Conservation (phyloP, 2,329 filamentous ascomycete genomes). For the Talaromyces sp. region DNA sequence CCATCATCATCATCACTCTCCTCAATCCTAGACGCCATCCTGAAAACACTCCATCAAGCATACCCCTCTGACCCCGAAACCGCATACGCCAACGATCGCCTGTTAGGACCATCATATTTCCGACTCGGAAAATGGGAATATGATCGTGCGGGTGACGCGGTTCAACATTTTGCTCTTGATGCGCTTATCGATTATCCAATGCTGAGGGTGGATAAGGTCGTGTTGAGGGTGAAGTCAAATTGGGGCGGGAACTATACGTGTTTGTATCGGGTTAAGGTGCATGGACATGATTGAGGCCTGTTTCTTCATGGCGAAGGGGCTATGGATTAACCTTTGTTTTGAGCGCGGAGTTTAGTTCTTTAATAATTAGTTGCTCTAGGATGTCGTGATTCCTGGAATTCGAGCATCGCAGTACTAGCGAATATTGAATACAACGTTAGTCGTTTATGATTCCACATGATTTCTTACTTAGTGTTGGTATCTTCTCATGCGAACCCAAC, state of each 20-base stretch:
- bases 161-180: conserved; percentile 38
- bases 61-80: conserved; percentile 27
- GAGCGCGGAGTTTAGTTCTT: not conserved
- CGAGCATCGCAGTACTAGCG: too few species aligned
- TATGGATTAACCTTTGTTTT: not conserved
- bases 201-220: conserved; percentile 35
- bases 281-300: conserved; percentile 28
- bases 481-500: not conserved
- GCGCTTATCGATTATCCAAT: conserved; percentile 33
- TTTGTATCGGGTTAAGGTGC: conserved; percentile 42
- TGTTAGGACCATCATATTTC: conserved; percentile 35
- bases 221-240: conserved; percentile 40
- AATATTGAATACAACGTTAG: too few species aligned
- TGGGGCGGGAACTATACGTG: conserved; percentile 43
- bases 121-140: conserved; percentile 39
- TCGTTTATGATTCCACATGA: too few species aligned
- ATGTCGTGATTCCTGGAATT: too few species aligned
- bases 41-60: conserved; percentile 27
- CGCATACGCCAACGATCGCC: conserved; percentile 33
- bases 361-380: not conserved
- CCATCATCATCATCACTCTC: conserved; percentile 6
- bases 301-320: too few species aligned
- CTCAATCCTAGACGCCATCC: conserved; percentile 28
- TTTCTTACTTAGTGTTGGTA: not conserved
- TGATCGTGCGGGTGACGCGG: conserved; percentile 30